Percentiles rank a stretch among this genome's conserved stretches.
These are phyloP conservation scores for Candida arabinofermentans DNA, from an alignment of 805 yeast genomes.

Conservation along the genomic window DNA sequence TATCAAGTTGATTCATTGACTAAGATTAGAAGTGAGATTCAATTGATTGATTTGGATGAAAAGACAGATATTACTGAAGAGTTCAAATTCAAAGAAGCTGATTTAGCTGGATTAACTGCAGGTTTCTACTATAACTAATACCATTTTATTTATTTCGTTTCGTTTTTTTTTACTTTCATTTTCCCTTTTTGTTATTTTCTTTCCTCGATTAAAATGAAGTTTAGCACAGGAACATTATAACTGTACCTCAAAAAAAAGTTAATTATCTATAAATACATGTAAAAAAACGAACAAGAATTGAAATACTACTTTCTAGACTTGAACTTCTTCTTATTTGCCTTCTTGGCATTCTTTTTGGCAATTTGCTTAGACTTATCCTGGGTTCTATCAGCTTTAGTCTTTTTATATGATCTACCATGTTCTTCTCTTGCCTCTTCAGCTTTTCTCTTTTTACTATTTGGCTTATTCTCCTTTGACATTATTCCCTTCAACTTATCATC, in stretches of 20 bases:
- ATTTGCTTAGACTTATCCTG: conserved; percentile 38
- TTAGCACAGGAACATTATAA: too few relatives aligned
- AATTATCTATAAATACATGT: not conserved
- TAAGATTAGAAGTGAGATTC: conserved; percentile 45
- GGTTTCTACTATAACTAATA: conserved; percentile 15
- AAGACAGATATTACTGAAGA: conserved; percentile 6
- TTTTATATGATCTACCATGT: conserved; percentile 61
- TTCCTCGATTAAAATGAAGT: too few relatives aligned
- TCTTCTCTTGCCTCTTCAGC: conserved; percentile 58
- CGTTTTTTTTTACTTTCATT: not conserved
- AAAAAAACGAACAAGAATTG: not conserved
- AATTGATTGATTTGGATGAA: conserved; percentile 39
- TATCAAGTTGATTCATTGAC: conserved; percentile 41
- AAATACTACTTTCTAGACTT: conserved; percentile 10
- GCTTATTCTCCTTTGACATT: conserved; percentile 43
- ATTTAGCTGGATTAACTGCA: conserved; percentile 8
- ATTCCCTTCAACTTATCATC: conserved; percentile 35
- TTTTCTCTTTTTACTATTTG: conserved; percentile 70
- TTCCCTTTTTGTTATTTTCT: not conserved
- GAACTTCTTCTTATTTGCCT: conserved; percentile 27
- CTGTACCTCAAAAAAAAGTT: too few relatives aligned
- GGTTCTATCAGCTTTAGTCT: conserved; percentile 70
- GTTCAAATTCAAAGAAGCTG: conserved; percentile 4
- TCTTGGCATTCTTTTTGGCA: conserved; percentile 28
- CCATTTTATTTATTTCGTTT: not conserved